phyloP scores from a whole-genome alignment of 169 alveolate species.

The Plasmodium fragile region DNA sequence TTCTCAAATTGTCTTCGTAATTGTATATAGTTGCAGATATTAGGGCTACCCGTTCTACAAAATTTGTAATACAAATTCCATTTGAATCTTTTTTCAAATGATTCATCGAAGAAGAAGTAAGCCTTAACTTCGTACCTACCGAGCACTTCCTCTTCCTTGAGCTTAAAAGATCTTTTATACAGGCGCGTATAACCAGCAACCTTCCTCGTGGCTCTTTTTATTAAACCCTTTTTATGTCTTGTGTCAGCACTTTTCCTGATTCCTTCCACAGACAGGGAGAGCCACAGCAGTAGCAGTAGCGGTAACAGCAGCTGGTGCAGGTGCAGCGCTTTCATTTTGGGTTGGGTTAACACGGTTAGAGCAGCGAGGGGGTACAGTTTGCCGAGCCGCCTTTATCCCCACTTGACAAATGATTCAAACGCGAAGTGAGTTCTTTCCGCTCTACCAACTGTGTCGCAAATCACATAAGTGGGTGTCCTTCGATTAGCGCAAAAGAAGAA shows the following conservation, averaged over 20 bases:
- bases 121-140: conserved; percentile 41
- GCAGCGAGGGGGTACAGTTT: not conserved
- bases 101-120: conserved; percentile 2
- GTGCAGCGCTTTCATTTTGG: not conserved
- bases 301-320: not conserved
- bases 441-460: not conserved
- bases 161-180: conserved; percentile 1
- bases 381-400: not conserved
- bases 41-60: not conserved
- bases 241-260: not conserved
- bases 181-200: not conserved
- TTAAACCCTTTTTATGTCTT: not conserved
- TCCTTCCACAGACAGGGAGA: not conserved
- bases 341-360: not conserved
- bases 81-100: conserved; percentile 33
- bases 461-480: not conserved
- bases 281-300: not conserved
- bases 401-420: not conserved
- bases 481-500: not conserved
- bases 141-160: conserved; percentile 12
- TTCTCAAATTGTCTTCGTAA: conserved; percentile 10
- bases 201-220: not conserved
- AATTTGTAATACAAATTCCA: conserved; percentile 36
- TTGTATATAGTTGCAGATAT: not conserved
- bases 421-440: not conserved